Evolutionary conservation across 768 basidiomycete species (phyloP).

Genomic region (Lactarius tabidus): DNA sequence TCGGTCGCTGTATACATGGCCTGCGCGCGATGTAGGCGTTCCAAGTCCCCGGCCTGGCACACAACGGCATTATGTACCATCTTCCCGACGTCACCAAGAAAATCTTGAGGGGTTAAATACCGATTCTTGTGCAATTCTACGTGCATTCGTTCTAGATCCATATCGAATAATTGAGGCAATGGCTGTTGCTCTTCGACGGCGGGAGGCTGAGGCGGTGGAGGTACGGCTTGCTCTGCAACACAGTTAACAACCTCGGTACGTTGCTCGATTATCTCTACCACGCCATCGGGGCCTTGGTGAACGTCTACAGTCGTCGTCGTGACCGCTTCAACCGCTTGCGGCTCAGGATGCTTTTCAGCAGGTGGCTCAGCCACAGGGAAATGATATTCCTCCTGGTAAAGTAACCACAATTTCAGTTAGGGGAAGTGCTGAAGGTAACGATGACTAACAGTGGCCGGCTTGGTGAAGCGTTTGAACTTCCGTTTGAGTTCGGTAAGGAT

Average conservation of each 20-base stretch:
- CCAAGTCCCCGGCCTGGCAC: constrained; percentile 57
- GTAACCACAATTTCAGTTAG: neutral
- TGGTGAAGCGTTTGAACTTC: constrained; percentile 88
- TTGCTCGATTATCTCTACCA: constrained; percentile 43
- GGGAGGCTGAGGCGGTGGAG: constrained; percentile 23
- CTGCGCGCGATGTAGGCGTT: constrained; percentile 76
- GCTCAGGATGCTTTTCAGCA: constrained; percentile 23
- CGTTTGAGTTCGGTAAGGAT: constrained; percentile 86
- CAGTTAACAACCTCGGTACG: constrained; percentile 25
- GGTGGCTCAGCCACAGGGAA: constrained; percentile 40
- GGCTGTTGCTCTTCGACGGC: constrained; percentile 38
- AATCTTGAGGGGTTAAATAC: constrained; percentile 85
- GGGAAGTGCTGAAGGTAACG: neutral
- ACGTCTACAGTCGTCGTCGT: constrained; percentile 37
- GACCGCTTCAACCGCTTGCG: constrained; percentile 33
- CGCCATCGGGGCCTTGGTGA: constrained; percentile 39
- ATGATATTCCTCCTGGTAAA: constrained; percentile 67
- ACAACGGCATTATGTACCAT: constrained; percentile 73
- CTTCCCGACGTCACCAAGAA: constrained; percentile 77
- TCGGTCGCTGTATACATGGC: constrained; percentile 86
- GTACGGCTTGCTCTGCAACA: constrained; percentile 6
- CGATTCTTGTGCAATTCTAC: constrained; percentile 74
- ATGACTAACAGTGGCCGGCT: constrained; percentile 62
- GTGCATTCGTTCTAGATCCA: constrained; percentile 93
- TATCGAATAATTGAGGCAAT: constrained; percentile 61